phyloP scores from a whole-genome alignment of 495 filamentous ascomycete species.

The Neurospora africana region DNA sequence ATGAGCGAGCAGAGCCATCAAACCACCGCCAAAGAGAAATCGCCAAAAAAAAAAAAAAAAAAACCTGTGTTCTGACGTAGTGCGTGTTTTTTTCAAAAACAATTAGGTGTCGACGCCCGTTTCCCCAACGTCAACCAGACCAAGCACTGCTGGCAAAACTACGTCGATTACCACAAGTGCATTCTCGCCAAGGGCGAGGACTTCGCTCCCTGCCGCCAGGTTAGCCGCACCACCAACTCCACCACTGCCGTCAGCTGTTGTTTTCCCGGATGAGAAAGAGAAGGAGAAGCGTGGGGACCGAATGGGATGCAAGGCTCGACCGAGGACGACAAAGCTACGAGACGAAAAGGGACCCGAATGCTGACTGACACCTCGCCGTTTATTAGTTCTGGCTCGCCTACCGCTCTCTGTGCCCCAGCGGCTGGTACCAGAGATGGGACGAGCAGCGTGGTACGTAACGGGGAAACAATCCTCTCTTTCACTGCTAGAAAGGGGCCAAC shows the following conservation, averaged over 20 bases:
- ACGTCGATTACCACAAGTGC: constrained; percentile 99
- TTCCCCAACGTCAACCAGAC: constrained; percentile 98
- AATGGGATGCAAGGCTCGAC: background rate
- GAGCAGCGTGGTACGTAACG: constrained; percentile 76
- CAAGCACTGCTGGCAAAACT: constrained; percentile 96
- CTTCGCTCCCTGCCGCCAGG: constrained; percentile 94
- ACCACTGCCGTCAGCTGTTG: background rate
- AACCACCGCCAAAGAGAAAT: constrained; percentile 1
- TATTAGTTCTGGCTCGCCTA: constrained; percentile 87
- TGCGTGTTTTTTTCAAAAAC: background rate
- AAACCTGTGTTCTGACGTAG: background rate
- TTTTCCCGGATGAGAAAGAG: constrained; percentile 10
- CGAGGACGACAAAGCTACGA: background rate
- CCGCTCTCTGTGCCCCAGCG: constrained; percentile 90
- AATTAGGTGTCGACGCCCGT: constrained; percentile 89
- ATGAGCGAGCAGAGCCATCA: constrained; percentile 5
- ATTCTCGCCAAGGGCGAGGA: constrained; percentile 97
- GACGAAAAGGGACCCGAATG: background rate
- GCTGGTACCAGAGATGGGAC: constrained; percentile 94
- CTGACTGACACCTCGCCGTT: background rate
- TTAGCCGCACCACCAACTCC: constrained; percentile 28
- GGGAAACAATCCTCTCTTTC: background rate
- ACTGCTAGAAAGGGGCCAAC: background rate
- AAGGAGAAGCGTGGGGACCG: background rate
- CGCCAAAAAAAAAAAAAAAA: background rate